Conservation (phyloP, 1,284 basidiomycete species). For the Cerioporus squamosus region DNA sequence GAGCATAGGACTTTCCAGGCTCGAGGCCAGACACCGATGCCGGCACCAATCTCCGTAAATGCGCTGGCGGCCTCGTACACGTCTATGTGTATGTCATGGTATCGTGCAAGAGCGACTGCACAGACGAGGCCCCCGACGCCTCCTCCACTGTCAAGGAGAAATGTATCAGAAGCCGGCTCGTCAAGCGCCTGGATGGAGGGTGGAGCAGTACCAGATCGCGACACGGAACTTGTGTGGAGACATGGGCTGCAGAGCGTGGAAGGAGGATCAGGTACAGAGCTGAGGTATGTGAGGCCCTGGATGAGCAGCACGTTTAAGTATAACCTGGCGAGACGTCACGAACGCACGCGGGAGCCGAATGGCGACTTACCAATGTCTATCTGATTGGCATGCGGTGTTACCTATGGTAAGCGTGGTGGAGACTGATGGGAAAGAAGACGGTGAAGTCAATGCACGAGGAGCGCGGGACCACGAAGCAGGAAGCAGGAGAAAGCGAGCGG, state of each 20-base stretch:
- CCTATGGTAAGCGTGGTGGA: neutral
- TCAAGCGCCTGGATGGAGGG: neutral
- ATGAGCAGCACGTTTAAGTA: neutral
- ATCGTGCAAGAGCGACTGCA: constrained; percentile 40
- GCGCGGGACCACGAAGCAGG: neutral
- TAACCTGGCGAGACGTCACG: constrained; percentile 3
- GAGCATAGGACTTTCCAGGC: constrained; percentile 36
- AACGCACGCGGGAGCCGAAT: constrained; percentile 4
- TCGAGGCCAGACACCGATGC: constrained; percentile 42
- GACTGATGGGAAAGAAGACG: neutral
- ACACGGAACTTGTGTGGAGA: constrained; percentile 29
- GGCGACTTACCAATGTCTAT: constrained; percentile 1
- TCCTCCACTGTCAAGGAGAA: constrained; percentile 34
- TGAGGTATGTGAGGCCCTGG: neutral
- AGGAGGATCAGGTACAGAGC: neutral
- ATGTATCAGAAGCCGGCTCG: neutral
- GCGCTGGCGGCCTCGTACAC: constrained; percentile 42
- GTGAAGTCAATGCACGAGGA: neutral
- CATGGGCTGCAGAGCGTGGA: constrained; percentile 7
- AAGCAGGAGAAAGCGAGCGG: neutral
- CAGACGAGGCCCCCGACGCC: constrained; percentile 44
- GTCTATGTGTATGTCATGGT: constrained; percentile 39
- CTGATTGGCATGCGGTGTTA: constrained; percentile 5
- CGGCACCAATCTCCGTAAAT: constrained; percentile 42
- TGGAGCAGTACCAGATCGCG: constrained; percentile 33